Conservation (phyloP, 371 early-diverging fungal genomes). For the Neoconidiobolus thromboides region DNA sequence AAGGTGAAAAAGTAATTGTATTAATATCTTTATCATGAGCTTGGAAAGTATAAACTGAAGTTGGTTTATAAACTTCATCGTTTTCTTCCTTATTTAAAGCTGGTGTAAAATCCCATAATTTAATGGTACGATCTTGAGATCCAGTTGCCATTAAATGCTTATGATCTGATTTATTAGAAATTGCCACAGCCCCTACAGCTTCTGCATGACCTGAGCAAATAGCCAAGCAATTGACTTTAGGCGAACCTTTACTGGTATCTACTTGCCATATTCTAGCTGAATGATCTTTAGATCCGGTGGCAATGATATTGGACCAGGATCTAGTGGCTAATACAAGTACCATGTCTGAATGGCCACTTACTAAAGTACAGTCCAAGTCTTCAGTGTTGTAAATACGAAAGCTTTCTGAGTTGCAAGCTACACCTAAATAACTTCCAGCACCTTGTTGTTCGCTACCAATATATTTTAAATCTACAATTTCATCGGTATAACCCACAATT, state of each 20-base stretch:
- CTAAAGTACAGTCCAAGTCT: conserved; percentile 58
- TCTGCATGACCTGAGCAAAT: conserved; percentile 79
- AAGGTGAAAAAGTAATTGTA: conserved; percentile 75
- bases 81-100: conserved; percentile 9
- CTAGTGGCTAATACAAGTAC: conserved; percentile 58
- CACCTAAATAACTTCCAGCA: conserved; percentile 35
- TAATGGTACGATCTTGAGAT: conserved; percentile 84
- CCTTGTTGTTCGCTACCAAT: conserved; percentile 37
- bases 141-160: conserved; percentile 55
- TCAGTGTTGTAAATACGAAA: conserved; percentile 65
- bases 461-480: conserved; percentile 69
- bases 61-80: conserved; percentile 20
- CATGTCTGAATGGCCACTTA: conserved; percentile 76
- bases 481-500: conserved; percentile 89
- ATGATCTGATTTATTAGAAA: conserved; percentile 32
- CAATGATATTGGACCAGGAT: conserved; percentile 40
- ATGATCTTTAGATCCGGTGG: conserved; percentile 80
- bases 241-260: conserved; percentile 15
- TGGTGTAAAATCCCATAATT: conserved; percentile 55
- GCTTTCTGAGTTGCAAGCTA: conserved; percentile 82
- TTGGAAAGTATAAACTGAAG: conserved; percentile 62
- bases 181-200: conserved; percentile 66
- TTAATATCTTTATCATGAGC: conserved; percentile 98
- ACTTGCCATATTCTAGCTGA: conserved; percentile 62
- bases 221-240: conserved; percentile 39